phyloP scores from a whole-genome alignment of 2,329 filamentous ascomycete genomes.

The Cryphonectria radicalis region DNA sequence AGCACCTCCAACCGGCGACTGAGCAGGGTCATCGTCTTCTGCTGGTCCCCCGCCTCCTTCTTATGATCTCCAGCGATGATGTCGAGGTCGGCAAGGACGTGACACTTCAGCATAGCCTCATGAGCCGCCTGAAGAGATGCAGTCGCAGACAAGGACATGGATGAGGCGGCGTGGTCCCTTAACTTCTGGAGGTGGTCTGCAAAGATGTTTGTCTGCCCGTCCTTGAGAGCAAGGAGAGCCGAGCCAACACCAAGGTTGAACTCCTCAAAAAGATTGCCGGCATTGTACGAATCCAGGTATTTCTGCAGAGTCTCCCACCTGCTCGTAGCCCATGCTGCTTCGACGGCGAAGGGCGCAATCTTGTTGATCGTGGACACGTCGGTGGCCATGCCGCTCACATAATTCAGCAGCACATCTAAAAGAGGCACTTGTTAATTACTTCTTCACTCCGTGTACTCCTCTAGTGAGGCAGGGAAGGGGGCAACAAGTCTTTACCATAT shows the following conservation, averaged over 20 bases:
- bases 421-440: not conserved
- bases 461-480: not conserved
- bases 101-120: conserved; percentile 81
- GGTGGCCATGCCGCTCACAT: conserved; percentile 75
- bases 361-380: conserved; percentile 58
- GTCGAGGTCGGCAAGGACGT: conserved; percentile 87
- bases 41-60: conserved; percentile 45
- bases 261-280: conserved; percentile 59
- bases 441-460: not conserved
- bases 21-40: conserved; percentile 58
- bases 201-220: conserved; percentile 57
- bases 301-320: conserved; percentile 77
- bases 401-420: conserved; percentile 80
- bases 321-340: conserved; percentile 88
- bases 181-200: conserved; percentile 63
- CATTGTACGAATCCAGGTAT: conserved; percentile 61
- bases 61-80: conserved; percentile 63
- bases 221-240: conserved; percentile 64
- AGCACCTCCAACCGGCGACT: conserved; percentile 83
- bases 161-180: conserved; percentile 71
- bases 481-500: conserved; percentile 66
- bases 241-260: conserved; percentile 84
- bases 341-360: conserved; percentile 81
- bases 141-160: conserved; percentile 76
- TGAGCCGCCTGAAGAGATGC: conserved; percentile 83